These are phyloP conservation scores for Microbotryum intermedium DNA, from an alignment of 1,284 basidiomycete genomes.

Conservation along the genomic window DNA sequence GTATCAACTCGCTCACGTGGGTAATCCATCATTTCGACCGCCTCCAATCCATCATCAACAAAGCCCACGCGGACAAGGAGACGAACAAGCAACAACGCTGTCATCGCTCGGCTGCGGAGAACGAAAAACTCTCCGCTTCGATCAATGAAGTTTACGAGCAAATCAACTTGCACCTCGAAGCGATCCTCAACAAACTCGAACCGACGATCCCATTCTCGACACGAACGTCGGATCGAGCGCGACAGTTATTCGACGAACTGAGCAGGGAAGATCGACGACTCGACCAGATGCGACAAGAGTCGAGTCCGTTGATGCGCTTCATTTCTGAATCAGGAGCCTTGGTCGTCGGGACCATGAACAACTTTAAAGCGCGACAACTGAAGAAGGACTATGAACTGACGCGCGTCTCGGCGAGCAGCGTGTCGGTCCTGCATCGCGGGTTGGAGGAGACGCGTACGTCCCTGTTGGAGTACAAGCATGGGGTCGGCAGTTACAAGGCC, in stretches of 20 bases:
- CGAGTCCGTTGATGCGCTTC: background rate
- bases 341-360: background rate
- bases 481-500: too few species aligned
- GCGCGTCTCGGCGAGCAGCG: slow-evolving; percentile 12
- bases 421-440: slow-evolving; percentile 8
- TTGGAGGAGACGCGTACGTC: slow-evolving; percentile 19
- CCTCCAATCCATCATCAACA: background rate
- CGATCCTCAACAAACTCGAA: background rate
- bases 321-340: background rate
- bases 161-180: too few species aligned
- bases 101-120: background rate
- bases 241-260: background rate
- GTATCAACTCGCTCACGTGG: slow-evolving; percentile 21
- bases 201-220: background rate
- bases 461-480: too few species aligned
- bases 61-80: background rate
- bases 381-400: slow-evolving; percentile 20
- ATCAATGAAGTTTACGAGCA: too few species aligned
- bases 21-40: slow-evolving; percentile 3
- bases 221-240: background rate
- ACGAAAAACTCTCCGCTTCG: too few species aligned
- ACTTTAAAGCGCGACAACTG: slow-evolving; percentile 17
- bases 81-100: background rate
- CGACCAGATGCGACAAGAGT: background rate
- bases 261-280: background rate